These are phyloP conservation scores for Penicillium sp. DNA, from an alignment of 2,329 filamentous ascomycete genomes.

Conservation along the genomic window DNA sequence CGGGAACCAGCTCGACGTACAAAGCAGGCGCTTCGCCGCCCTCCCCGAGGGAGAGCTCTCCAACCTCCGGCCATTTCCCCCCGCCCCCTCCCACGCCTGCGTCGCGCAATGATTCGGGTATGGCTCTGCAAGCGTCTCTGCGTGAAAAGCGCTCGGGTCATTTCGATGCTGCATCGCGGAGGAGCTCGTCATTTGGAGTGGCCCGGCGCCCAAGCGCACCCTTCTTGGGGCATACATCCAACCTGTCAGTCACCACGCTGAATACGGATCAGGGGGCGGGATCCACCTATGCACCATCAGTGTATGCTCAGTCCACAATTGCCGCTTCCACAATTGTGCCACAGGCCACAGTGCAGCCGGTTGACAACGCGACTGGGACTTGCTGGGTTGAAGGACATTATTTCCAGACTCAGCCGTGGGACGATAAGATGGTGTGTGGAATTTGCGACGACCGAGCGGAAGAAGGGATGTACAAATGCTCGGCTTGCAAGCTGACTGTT, in stretches of 20 bases:
- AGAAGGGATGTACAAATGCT: constrained; percentile 49
- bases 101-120: constrained; percentile 88
- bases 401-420: constrained; percentile 41
- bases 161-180: constrained; percentile 72
- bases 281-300: constrained; percentile 46
- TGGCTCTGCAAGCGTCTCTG: constrained; percentile 75
- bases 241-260: constrained; percentile 42
- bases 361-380: constrained; percentile 39
- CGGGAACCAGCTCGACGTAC: constrained; percentile 61
- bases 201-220: constrained; percentile 63
- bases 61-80: constrained; percentile 71
- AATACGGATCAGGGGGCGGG: constrained; percentile 37
- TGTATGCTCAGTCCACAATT: constrained; percentile 47
- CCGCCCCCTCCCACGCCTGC: constrained; percentile 68
- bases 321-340: constrained; percentile 49
- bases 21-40: constrained; percentile 49
- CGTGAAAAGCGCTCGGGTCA: constrained; percentile 92
- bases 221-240: constrained; percentile 58
- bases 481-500: constrained; percentile 46
- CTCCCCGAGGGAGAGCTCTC: constrained; percentile 59
- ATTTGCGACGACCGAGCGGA: constrained; percentile 55
- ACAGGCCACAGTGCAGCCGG: constrained; percentile 36
- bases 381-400: constrained; percentile 47
- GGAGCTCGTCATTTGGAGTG: constrained; percentile 88
- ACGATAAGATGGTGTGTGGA: constrained; percentile 42